These are phyloP conservation scores for Rhizopogon vesiculosus DNA, from an alignment of 768 basidiomycete species.

Conservation along the genomic window DNA sequence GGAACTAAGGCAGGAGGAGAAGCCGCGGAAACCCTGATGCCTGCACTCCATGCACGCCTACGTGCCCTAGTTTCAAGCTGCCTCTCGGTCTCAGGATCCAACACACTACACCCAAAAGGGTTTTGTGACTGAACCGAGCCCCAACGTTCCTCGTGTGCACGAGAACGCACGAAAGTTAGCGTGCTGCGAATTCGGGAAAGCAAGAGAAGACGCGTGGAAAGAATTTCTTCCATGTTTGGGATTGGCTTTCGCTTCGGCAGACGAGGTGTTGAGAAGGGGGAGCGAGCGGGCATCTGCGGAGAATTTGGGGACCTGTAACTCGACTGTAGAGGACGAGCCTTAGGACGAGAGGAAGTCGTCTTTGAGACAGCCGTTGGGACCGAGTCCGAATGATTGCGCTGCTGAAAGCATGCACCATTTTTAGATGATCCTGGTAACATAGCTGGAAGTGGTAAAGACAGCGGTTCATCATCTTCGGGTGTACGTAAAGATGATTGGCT, in stretches of 20 bases:
- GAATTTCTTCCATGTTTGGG: constrained; percentile 7
- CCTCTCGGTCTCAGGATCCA: constrained; percentile 20
- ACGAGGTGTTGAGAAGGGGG: constrained; percentile 2
- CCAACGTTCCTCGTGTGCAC: constrained; percentile 36
- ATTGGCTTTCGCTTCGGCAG: neutral
- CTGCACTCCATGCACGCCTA: constrained; percentile 64
- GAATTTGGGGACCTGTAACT: neutral
- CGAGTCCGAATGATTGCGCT: neutral
- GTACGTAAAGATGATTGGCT: constrained; percentile 20
- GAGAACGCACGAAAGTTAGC: constrained; percentile 36
- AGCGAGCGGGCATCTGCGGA: neutral
- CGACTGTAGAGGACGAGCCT: constrained; percentile 14
- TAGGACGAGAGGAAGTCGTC: constrained; percentile 21
- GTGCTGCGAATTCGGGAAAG: constrained; percentile 38
- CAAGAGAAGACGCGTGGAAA: constrained; percentile 11
- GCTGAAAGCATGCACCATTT: neutral
- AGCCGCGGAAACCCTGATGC: constrained; percentile 32
- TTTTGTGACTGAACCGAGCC: constrained; percentile 26
- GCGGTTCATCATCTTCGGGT: constrained; percentile 19
- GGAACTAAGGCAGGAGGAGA: neutral
- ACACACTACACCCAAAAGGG: neutral
- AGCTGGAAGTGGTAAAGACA: constrained; percentile 7
- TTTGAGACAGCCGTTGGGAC: constrained; percentile 12
- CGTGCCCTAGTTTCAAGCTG: constrained; percentile 55
- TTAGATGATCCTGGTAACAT: neutral